Evolutionary conservation across 176 grass and related monocot species (phyloP).

Genomic region (Ananas comosus): DNA sequence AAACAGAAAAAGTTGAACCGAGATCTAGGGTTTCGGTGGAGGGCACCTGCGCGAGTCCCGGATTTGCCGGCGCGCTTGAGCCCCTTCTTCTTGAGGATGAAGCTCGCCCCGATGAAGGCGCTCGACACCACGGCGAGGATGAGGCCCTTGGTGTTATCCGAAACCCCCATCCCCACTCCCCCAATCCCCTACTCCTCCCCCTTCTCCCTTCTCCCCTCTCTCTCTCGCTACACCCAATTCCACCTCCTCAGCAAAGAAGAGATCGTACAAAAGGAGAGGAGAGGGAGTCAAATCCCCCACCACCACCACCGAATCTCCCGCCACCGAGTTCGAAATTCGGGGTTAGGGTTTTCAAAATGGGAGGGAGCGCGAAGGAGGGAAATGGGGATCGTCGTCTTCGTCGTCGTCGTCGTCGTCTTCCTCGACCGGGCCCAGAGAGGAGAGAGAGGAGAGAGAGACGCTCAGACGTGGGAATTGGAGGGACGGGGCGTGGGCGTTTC

Average conservation of each 20-base stretch:
- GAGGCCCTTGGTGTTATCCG: slow-evolving; percentile 76
- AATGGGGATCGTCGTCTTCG: background rate
- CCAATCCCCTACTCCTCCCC: background rate
- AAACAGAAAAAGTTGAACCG: background rate
- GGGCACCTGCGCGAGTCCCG: slow-evolving; percentile 50
- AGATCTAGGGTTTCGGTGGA: background rate
- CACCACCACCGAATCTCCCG: slow-evolving; percentile 11
- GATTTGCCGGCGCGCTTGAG: slow-evolving; percentile 69
- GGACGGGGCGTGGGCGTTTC: background rate
- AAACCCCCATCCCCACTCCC: slow-evolving; percentile 24
- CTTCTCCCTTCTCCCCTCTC: background rate
- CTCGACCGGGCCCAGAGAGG: background rate
- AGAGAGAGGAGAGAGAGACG: background rate
- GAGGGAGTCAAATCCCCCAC: slow-evolving; percentile 3
- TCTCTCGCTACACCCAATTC: background rate
- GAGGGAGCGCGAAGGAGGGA: background rate
- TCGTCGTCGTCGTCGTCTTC: background rate
- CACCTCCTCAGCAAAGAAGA: background rate
- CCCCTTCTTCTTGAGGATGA: slow-evolving; percentile 97
- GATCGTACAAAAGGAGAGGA: background rate
- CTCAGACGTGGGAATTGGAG: background rate
- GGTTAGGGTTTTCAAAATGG: background rate
- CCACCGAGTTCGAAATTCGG: slow-evolving; percentile 22
- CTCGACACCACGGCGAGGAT: slow-evolving; percentile 61
- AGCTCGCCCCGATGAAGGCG: slow-evolving; percentile 80